Conservation (phyloP, 2,329 filamentous ascomycete genomes). For the Botrytis pseudocinerea region DNA sequence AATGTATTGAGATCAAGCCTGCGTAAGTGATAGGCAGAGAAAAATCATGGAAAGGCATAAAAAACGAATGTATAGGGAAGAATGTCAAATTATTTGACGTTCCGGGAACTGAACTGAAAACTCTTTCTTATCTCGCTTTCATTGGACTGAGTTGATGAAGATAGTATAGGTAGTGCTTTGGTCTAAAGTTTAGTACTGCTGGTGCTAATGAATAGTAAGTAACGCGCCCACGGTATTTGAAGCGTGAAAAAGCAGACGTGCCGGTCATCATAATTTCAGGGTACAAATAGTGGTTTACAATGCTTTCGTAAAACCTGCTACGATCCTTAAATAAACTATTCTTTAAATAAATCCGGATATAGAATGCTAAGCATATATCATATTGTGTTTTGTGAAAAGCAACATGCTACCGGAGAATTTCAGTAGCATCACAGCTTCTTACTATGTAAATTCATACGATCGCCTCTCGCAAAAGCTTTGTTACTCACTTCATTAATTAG, state of each 20-base stretch:
- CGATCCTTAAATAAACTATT: not conserved
- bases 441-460: not conserved
- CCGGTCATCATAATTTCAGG: not conserved
- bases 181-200: not conserved
- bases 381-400: not conserved
- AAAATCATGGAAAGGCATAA: not conserved
- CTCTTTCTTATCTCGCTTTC: not conserved
- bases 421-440: not conserved
- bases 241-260: not conserved
- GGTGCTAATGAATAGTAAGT: not conserved
- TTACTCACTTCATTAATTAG: not conserved
- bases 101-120: not conserved
- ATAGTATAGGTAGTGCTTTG: not conserved
- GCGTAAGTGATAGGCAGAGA: not conserved
- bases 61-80: not conserved
- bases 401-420: not conserved
- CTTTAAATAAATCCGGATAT: not conserved
- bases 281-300: not conserved
- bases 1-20: not conserved
- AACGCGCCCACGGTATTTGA: not conserved
- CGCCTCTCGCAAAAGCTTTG: not conserved
- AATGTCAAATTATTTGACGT: not conserved
- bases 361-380: not conserved
- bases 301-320: not conserved
- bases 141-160: not conserved